These are phyloP conservation scores for Blastocystis sp. DNA, from an alignment of 352 stramenopile species.

Conservation along the genomic window DNA sequence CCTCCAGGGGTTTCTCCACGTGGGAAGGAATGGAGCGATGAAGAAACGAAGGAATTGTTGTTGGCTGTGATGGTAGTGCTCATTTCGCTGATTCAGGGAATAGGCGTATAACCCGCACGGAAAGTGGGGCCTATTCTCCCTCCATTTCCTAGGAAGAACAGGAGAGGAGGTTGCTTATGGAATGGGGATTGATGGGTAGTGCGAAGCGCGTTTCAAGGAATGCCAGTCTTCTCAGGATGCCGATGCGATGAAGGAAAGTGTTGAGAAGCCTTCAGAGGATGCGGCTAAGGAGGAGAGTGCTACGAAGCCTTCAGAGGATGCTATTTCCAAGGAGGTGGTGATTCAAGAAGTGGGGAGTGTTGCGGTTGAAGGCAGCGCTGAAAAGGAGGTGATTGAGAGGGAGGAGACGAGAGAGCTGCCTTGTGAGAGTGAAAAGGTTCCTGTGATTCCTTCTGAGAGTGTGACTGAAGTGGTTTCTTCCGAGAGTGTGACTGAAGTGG, in stretches of 20 bases:
- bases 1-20: not conserved
- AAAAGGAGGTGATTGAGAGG: not conserved
- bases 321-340: not conserved
- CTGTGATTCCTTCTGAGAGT: not conserved
- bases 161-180: conserved; percentile 5
- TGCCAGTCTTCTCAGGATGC: not conserved
- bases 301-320: not conserved
- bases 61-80: not conserved
- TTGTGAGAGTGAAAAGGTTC: not conserved
- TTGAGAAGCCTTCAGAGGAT: not conserved
- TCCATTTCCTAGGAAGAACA: conserved; percentile 44
- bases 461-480: not conserved
- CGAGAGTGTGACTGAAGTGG: no score
- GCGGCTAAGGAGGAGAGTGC: not conserved
- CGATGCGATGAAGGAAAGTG: not conserved
- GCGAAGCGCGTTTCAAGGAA: not conserved
- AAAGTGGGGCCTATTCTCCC: conserved; percentile 55
- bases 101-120: conserved; percentile 49
- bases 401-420: no score
- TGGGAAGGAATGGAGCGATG: not conserved
- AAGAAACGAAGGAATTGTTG: not conserved
- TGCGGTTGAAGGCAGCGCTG: not conserved
- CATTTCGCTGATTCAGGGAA: not conserved
- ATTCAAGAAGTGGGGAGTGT: not conserved
- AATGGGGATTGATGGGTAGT: conserved; percentile 21